Conservation (phyloP, 257 asterid genomes). For the Jacaranda copaia region DNA sequence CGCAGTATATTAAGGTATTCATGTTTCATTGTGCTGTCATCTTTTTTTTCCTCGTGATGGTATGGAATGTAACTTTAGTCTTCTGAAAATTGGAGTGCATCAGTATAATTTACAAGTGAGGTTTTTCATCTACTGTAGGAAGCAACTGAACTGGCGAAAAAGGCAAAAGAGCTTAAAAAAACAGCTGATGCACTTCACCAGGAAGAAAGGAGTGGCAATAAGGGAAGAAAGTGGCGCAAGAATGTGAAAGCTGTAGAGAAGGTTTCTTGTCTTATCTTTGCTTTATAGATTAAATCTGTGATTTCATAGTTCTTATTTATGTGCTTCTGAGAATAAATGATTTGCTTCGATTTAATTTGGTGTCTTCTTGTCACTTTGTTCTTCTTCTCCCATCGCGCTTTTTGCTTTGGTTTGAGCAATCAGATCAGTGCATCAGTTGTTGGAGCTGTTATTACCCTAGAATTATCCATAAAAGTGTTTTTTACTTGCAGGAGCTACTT, state of each 20-base stretch:
- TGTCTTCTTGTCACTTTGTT: slow-evolving; percentile 1
- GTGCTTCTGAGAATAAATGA: not conserved
- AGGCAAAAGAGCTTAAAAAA: slow-evolving; percentile 89
- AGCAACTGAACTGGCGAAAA: slow-evolving; percentile 96
- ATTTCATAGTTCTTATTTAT: not conserved
- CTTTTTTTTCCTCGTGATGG: slow-evolving; percentile 2
- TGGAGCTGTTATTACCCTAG: slow-evolving; percentile 24
- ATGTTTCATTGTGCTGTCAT: not conserved
- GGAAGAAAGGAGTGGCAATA: slow-evolving; percentile 89
- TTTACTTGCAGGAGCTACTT: slow-evolving; percentile 76
- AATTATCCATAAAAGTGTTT: slow-evolving; percentile 24
- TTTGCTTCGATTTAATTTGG: not conserved
- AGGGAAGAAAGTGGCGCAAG: slow-evolving; percentile 99
- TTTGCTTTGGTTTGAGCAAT: slow-evolving; percentile 2
- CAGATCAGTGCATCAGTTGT: slow-evolving; percentile 25
- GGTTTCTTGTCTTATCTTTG: slow-evolving; percentile 47
- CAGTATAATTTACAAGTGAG: slow-evolving; percentile 32
- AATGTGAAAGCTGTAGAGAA: slow-evolving; percentile 95
- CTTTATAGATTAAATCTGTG: not conserved
- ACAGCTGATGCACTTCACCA: slow-evolving; percentile 97
- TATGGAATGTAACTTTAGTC: slow-evolving; percentile 24
- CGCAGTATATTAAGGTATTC: slow-evolving; percentile 96
- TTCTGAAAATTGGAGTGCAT: slow-evolving; percentile 23
- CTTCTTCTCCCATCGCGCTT: not conserved
- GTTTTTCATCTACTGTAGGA: slow-evolving; percentile 63